Percentiles rank a stretch among this genome's conserved stretches.
Conservation (phyloP, 257 asterid species). For the Ilex asprella region DNA sequence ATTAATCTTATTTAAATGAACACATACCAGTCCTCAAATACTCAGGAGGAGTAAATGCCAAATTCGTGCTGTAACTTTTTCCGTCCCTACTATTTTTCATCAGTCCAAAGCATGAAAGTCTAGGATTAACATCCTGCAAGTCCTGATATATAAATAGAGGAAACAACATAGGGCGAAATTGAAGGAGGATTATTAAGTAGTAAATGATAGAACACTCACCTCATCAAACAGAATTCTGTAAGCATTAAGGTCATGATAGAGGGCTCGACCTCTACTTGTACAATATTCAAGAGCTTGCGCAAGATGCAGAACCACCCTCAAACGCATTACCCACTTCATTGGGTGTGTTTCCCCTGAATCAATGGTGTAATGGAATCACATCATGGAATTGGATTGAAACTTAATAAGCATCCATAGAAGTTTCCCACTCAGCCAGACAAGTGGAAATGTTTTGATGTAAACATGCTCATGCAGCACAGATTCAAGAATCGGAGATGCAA, state of each 20-base stretch:
- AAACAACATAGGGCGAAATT: not conserved
- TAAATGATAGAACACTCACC: not conserved
- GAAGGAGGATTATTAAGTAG: not conserved
- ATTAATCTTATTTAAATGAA: not conserved
- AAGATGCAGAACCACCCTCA: conserved; percentile 1
- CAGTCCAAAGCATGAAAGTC: conserved; percentile 2
- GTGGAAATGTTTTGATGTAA: too few species aligned
- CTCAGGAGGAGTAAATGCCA: conserved; percentile 4
- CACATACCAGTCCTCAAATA: conserved; percentile 2
- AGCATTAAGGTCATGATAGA: conserved; percentile 2
- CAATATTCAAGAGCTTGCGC: conserved; percentile 4
- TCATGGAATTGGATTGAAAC: not conserved
- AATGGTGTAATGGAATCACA: not conserved
- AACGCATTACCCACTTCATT: not conserved
- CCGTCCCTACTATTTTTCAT: conserved; percentile 4
- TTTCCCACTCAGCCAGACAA: too few species aligned
- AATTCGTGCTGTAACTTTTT: conserved; percentile 1
- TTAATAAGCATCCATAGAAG: too few species aligned
- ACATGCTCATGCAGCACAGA: too few species aligned
- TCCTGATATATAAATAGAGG: not conserved
- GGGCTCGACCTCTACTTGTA: not conserved
- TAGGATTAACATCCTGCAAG: conserved; percentile 2
- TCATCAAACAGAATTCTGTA: conserved; percentile 3
- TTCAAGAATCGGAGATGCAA: too few species aligned
- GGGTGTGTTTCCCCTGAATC: conserved; percentile 1